Evolutionary conservation across 2,329 filamentous ascomycete genomes (phyloP), one percentile per base, ranked within the genome.

Genomic region (Taxawa tesnikishii): DNA sequence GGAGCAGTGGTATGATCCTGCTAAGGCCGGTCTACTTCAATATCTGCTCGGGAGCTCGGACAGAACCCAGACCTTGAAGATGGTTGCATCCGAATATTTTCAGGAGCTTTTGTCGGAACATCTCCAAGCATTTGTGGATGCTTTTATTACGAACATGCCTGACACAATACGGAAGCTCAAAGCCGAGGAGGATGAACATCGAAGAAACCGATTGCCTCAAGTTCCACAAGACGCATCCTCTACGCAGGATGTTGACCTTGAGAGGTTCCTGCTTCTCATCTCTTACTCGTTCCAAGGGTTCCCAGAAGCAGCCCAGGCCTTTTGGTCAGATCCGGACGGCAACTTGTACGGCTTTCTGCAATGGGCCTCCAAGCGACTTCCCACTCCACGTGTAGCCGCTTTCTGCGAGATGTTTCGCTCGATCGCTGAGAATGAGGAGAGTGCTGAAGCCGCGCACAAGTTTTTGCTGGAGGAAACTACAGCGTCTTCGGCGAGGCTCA

Each of bases 331-430:
- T 49, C 76, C 81, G 2, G 90, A 98, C 47, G 85, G 85, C 49
- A 94, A 94, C 44, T 64, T 98, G 18, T 83, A 87, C 40, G 90
- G 90, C 0, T 98, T 98, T 51, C 69, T 98, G 52, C 83, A 93
- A 42, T 98, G 90, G 90, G 83, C 87, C n/a, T 94, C 90, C 3
- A 79, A 84, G 44, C 72, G 90, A 46, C 85, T 93, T 38, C 94
- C 92, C 1, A 94, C 92, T 1, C 90, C 90, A n/a, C 70, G 94
- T 15, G 87, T 93, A 37, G 90, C 84, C 39, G 87, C 88, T 9
- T 98, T 96, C 46, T 98, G 90, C 55, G 88, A 96, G 51, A 88
- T 98, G 76, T 65, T 98, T 11, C 82, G 85, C 48, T 80, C 87
- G 2, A 78, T 98, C 29, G 83, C 90, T 0, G 76, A 79, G 31